Base-by-base conservation (phyloP, 139 green algal species). In the Coelastrella sp. region DNA sequence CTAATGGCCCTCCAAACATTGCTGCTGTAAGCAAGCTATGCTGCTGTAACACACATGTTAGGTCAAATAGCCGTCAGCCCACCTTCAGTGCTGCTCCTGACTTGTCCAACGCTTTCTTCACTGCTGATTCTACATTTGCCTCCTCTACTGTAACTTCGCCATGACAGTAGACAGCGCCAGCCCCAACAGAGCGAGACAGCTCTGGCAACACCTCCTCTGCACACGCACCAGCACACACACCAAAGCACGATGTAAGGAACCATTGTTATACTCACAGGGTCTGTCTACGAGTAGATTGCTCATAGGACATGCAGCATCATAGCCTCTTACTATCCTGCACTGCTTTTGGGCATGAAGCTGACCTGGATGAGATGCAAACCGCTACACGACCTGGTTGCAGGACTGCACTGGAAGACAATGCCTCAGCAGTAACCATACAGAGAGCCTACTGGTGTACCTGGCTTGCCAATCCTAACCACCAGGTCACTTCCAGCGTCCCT, bases 61-160 rank as follows among this genome's bases (percentile, higher is more conserved):
- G n/a, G n/a, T n/a, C n/a, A n/a, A 41, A 57, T 57, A 57, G 35
- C 4, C 27, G 21, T 27, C 21, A 35, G 4, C 75, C 4, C 64
- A 86, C 25, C 73, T 87, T 51, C 32, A 93, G 77, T 78, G 88
- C 59, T 69, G 83, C 87, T 4, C 94, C 94, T 8, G 63, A 68
- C 0, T 87, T 77, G 59, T 92, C 69, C 67, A 96, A 77, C 5
- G 88, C 86, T 2, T 71, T 51, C 35, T 63, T 79, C 57, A 98
- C 91, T 7, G 51, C 63, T 2, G 34, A 60, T 85, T 97, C 93
- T 30, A 92, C 81, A 50, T 73, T 57, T 9, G 72, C 66, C 63
- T 98, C 94, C 81, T 96, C 93, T 25, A 72, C 85, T 3, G 94
- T 96, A 25, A 93, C 94, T 85, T 97, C 94, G 7, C 78, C 63